phyloP scores from a whole-genome alignment of 2,329 filamentous ascomycete species.

The Fulvia fulva region DNA sequence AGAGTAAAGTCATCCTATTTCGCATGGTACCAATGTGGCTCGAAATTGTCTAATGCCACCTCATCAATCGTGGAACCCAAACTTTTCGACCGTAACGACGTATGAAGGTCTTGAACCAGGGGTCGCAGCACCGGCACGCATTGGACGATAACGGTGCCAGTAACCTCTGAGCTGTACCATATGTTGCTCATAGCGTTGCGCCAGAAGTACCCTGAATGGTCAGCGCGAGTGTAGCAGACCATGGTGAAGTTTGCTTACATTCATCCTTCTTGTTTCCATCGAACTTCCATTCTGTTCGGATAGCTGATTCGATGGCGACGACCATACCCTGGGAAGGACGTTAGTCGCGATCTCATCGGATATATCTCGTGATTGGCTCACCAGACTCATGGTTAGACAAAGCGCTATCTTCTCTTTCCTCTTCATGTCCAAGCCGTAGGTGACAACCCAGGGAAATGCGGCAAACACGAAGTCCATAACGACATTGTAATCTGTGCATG shows the following conservation, averaged over 20 bases:
- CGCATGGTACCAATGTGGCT: slow-evolving; percentile 13
- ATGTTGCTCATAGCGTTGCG: slow-evolving; percentile 46
- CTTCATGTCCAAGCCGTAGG: slow-evolving; percentile 47
- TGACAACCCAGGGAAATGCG: slow-evolving; percentile 49
- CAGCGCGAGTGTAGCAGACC: too few relatives aligned
- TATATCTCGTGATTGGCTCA: background rate
- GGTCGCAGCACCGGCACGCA: slow-evolving; percentile 52
- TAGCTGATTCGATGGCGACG: slow-evolving; percentile 47
- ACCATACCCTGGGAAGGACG: slow-evolving; percentile 38
- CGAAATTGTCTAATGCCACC: slow-evolving; percentile 12
- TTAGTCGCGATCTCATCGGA: background rate
- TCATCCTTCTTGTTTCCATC: too few relatives aligned
- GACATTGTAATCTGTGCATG: slow-evolving; percentile 47
- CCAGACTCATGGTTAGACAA: slow-evolving; percentile 48
- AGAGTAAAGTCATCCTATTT: background rate
- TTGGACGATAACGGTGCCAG: slow-evolving; percentile 54
- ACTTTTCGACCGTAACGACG: slow-evolving; percentile 36
- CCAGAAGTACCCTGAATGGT: slow-evolving; percentile 51
- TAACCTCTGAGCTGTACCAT: slow-evolving; percentile 51
- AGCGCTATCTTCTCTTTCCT: slow-evolving; percentile 49
- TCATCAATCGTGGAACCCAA: slow-evolving; percentile 25
- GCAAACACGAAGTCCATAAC: slow-evolving; percentile 54
- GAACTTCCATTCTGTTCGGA: slow-evolving; percentile 50
- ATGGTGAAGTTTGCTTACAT: too few relatives aligned
- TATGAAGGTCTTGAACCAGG: slow-evolving; percentile 43